phyloP scores from a whole-genome alignment of 2,329 filamentous ascomycete genomes.

The Ophiostoma angusticollis region DNA sequence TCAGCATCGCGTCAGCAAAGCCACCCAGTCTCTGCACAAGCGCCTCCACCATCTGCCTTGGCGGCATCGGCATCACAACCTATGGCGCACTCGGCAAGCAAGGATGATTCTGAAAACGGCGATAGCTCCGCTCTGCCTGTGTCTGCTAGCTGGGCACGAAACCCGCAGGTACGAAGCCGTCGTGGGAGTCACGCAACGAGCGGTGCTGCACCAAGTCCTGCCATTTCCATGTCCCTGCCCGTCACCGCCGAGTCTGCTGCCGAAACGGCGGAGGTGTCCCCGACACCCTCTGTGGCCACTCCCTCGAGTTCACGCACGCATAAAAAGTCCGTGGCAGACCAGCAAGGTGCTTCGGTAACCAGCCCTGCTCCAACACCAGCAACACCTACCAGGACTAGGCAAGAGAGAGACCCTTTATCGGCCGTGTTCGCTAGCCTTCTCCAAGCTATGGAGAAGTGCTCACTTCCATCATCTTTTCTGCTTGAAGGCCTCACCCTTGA shows the following conservation, averaged over 20 bases:
- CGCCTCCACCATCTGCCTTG: constrained; percentile 14
- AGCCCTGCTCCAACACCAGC: background rate
- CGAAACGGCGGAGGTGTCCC: constrained; percentile 28
- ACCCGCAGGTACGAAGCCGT: constrained; percentile 52
- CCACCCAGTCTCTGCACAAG: constrained; percentile 24
- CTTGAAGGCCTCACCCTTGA: constrained; percentile 16
- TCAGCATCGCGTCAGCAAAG: constrained; percentile 40
- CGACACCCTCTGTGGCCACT: constrained; percentile 20
- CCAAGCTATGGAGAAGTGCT: constrained; percentile 25
- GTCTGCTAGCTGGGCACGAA: constrained; percentile 82
- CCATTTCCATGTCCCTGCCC: constrained; percentile 48
- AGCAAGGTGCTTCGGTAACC: background rate
- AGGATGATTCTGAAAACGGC: constrained; percentile 59
- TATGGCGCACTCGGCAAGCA: constrained; percentile 69
- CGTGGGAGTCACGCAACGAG: constrained; percentile 71
- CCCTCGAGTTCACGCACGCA: too few relatives aligned
- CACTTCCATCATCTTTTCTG: constrained; percentile 19
- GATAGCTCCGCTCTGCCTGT: constrained; percentile 87
- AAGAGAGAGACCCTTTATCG: constrained; percentile 11
- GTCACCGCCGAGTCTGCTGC: constrained; percentile 37
- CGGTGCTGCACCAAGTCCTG: constrained; percentile 69
- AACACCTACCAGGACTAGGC: constrained; percentile 3
- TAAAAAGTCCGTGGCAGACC: too few relatives aligned
- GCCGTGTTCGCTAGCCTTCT: constrained; percentile 24
- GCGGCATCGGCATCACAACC: constrained; percentile 31